Base-by-base conservation (phyloP, 163 green algal species). In the Scenedesmus sp. region DNA sequence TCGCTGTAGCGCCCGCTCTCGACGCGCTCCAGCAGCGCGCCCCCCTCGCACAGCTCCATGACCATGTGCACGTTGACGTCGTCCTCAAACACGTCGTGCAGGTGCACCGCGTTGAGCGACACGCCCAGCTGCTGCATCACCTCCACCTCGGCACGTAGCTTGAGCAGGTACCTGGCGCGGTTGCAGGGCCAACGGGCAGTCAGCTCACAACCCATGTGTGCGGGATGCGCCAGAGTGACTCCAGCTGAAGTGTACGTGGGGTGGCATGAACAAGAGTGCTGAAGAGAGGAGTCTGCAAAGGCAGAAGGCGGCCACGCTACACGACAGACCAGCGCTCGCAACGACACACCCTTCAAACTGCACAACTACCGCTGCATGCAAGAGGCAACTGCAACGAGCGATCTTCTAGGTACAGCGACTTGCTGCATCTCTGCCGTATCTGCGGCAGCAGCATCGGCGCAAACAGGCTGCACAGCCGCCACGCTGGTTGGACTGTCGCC, bases 81-180 rank as follows among this genome's bases (percentile, higher is more conserved):
- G 85, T 97, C 95, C 93, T 98, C 96, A 94, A 96, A 97, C n/a
- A 95, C 94, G 76, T 95, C 95, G 93, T 97, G 93, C 30, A 99
- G 94, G 90, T 97, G 97, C 5, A 99, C 97, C 2, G 97, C 96
- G 84, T 99, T 96, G 79, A 99, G 91, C 53, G 91, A 97, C 84
- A 94, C 94, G 13, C 97, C 97, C 78, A 99, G 95, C 94, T 99
- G 97, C 89, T 96, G 93, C 97, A 99, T 99, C 37, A 96, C 97
- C 85, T 99, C 97, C 78, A 99, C 97, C 90, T 99, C 98, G 3
- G 96, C 97, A 68, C 98, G 96, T n/a, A 99, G 94, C 94, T 99
- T 99, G 20, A 98, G 94, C 59, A 99, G 95, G 93, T 99, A 98
- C 7, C 97, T 92, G 20, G 13, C 13, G 43, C 46, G 30, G 40